phyloP scores from a whole-genome alignment of 164 flowering plant genomes.

The Vitis labrusca region DNA sequence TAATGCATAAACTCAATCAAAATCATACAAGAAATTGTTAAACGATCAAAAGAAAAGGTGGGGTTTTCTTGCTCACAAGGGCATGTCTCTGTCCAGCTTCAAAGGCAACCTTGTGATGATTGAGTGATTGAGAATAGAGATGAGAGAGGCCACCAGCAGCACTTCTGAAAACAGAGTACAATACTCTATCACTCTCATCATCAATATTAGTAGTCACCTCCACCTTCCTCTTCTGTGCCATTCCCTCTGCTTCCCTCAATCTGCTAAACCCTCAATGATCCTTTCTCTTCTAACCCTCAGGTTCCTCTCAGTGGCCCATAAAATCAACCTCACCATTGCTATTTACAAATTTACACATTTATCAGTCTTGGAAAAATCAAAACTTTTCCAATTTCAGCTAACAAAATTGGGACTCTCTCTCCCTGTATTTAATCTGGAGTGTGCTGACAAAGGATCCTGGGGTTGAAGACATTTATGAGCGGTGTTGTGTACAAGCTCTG shows the following conservation, averaged over 20 bases:
- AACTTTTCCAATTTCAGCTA: too few relatives aligned
- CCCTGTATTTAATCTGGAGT: too few relatives aligned
- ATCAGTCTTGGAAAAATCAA: too few relatives aligned
- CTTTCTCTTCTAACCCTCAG: background rate
- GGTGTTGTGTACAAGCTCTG: too few relatives aligned
- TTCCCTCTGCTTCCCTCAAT: background rate
- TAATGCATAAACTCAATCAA: background rate
- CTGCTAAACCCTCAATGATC: background rate
- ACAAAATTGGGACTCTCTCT: too few relatives aligned
- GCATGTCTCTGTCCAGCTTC: slow-evolving; percentile 21
- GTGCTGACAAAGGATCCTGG: too few relatives aligned
- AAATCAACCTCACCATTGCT: too few relatives aligned
- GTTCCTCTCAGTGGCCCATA: too few relatives aligned
- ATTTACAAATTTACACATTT: too few relatives aligned
- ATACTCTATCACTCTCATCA: slow-evolving; percentile 12
- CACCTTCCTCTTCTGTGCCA: slow-evolving; percentile 16
- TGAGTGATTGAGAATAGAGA: slow-evolving; percentile 11
- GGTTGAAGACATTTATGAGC: too few relatives aligned
- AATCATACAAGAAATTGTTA: background rate
- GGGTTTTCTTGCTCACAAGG: slow-evolving; percentile 6
- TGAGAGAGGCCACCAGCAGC: slow-evolving; percentile 17
- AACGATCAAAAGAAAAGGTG: background rate
- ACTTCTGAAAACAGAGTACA: slow-evolving; percentile 12
- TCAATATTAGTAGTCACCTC: slow-evolving; percentile 1
- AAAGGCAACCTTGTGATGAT: slow-evolving; percentile 13